Evolutionary conservation across 192 early-diverging fungal species (phyloP), one percentile per base, ranked within the genome.

Genomic region (Coemansia sp.): DNA sequence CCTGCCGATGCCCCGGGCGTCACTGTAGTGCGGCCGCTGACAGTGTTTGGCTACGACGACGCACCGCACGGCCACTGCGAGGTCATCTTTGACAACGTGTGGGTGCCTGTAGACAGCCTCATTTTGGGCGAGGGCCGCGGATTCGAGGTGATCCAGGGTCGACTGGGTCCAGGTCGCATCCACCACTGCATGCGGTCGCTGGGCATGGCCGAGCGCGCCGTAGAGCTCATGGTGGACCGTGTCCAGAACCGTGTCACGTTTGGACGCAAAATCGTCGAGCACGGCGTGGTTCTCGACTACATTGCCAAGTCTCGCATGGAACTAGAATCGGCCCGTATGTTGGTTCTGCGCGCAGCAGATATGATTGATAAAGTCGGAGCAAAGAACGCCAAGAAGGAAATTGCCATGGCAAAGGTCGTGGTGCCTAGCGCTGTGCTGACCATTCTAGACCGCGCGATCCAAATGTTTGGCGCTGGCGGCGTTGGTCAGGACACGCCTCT

Each of bases 131-230:
- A 95, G 67, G 97, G 97, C n/a, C 85, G 97, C 62, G 97, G 97
- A 0, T 99, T 99, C 71, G 97, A 99, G 67, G 85, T 99, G 41
- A 91, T 99, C 63, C 97, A 99, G 83, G 97, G 95, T 15, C 84
- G 97, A 5, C 83, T 99, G 32, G 97, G 97, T 5, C 97, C 97
- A 26, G 87, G 84, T 18, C 90, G 95, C 52, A 93, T 98, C 75
- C 97, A 99, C 84, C 95, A 97, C 82, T 97, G 94, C 80, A 97
- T 98, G 95, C 90, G 95, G 34, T 81, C 87, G 10, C 90, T 99
- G 56, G 97, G 97, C 27, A 85, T 92, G 79, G 94, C 91, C 35
- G 95, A 98, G 72, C 88, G 95, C 62, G 92, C 88, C 11, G 73
- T 99, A 56, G 94, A 94, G 54, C 82, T 85, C 52, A 93, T 94